A percentile compares a stretch with the other conserved stretches of the same genome.
These are phyloP conservation scores for Nakaseomyces bracarensis DNA, from an alignment of 1,139 yeast species.

Conservation along the genomic window DNA sequence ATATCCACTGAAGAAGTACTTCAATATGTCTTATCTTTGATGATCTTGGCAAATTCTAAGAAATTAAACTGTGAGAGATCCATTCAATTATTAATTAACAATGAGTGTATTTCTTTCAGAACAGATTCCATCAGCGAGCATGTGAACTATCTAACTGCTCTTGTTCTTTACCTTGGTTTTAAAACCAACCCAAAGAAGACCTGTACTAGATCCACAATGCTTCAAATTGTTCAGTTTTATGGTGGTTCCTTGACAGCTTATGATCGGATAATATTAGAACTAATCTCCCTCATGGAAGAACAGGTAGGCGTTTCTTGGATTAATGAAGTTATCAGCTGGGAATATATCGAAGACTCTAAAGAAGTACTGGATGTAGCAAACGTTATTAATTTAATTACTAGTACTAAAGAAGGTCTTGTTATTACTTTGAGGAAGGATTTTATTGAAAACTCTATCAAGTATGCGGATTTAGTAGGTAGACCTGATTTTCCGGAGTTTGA, in stretches of 20 bases:
- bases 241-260: slow-evolving; percentile 53
- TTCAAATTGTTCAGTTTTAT: slow-evolving; percentile 44
- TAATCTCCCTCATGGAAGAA: slow-evolving; percentile 52
- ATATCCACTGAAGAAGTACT: slow-evolving; percentile 36
- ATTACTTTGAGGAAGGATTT: slow-evolving; percentile 48
- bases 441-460: slow-evolving; percentile 42
- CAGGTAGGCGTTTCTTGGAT: slow-evolving; percentile 49
- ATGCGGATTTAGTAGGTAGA: slow-evolving; percentile 30
- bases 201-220: slow-evolving; percentile 42
- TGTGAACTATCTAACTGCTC: slow-evolving; percentile 38
- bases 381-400: slow-evolving; percentile 39
- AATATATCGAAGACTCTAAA: slow-evolving; percentile 40
- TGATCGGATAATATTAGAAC: slow-evolving; percentile 52
- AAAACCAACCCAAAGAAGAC: slow-evolving; percentile 40
- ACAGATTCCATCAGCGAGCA: slow-evolving; percentile 20
- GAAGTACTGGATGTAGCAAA: slow-evolving; percentile 39
- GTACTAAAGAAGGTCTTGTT: slow-evolving; percentile 43
- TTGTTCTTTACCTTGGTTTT: slow-evolving; percentile 41
- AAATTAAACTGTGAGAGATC: slow-evolving; percentile 44
- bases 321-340: slow-evolving; percentile 55
- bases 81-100: slow-evolving; percentile 58
- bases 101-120: slow-evolving; percentile 36
- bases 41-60: slow-evolving; percentile 34
- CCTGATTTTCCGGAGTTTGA: slow-evolving; percentile 9
- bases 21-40: slow-evolving; percentile 37